Evolutionary conservation across 2,329 filamentous ascomycete species (phyloP).

Genomic region (Sarocladium oryzae): DNA sequence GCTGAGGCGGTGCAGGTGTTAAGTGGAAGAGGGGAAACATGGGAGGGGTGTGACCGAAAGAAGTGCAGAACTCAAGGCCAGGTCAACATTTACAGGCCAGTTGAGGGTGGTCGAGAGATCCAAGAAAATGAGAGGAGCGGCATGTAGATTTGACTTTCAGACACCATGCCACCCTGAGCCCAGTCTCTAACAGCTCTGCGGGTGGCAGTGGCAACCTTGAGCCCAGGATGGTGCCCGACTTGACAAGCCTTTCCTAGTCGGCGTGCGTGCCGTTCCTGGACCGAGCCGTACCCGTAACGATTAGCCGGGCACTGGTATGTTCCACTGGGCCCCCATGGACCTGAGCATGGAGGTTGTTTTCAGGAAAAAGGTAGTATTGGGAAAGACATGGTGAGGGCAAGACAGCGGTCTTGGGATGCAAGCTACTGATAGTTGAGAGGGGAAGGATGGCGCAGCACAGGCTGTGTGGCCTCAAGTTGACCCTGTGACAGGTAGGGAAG

Average conservation of each 20-base stretch:
- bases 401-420: neutral
- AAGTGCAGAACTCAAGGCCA: neutral
- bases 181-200: too few species aligned
- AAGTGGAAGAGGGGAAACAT: neutral
- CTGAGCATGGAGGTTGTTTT: too few species aligned
- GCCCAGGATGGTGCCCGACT: neutral
- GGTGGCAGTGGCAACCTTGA: too few species aligned
- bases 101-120: neutral
- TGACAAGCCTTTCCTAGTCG: slow-evolving; percentile 4
- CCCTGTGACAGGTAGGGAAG: neutral
- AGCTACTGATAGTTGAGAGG: neutral
- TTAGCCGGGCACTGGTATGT: neutral
- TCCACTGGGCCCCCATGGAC: too few species aligned
- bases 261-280: neutral
- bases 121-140: neutral
- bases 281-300: neutral
- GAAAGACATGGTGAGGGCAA: too few species aligned
- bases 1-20: neutral
- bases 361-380: too few species aligned
- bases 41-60: neutral
- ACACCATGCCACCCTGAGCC: neutral
- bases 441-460: neutral
- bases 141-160: neutral
- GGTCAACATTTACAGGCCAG: neutral
- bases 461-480: slow-evolving; percentile 5